Evolutionary conservation across 2,329 filamentous ascomycete genomes (phyloP).

Genomic region (Triangularia verruculosa): DNA sequence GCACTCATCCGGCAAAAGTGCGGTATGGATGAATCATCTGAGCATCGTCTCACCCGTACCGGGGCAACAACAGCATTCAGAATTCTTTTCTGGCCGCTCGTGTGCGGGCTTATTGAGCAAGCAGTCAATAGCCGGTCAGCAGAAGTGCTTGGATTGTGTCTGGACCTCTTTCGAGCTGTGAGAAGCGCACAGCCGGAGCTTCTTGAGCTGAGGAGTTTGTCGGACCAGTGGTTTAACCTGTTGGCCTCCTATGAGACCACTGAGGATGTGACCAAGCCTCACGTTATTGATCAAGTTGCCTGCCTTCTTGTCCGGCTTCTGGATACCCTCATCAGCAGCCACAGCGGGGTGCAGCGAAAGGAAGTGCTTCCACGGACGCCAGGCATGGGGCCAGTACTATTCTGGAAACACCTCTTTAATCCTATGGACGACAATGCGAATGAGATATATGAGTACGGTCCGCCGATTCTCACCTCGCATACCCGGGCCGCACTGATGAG

Average conservation of each 20-base stretch:
- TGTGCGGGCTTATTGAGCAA: conserved; percentile 37
- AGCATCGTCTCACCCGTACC: conserved; percentile 9
- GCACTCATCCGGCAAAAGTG: conserved; percentile 35
- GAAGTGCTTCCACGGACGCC: conserved; percentile 12
- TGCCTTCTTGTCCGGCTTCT: conserved; percentile 38
- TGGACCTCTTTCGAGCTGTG: conserved; percentile 41
- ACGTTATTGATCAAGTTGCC: conserved; percentile 36
- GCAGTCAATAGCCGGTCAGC: conserved; percentile 38
- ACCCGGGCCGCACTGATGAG: conserved; percentile 60
- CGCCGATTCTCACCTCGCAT: conserved; percentile 46
- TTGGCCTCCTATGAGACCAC: conserved; percentile 33
- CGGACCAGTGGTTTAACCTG: conserved; percentile 26
- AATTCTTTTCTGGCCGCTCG: conserved; percentile 47
- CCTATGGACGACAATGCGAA: conserved; percentile 32
- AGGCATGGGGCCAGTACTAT: conserved; percentile 46
- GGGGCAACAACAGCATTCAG: conserved; percentile 38
- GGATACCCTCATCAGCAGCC: conserved; percentile 29
- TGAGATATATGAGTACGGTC: conserved; percentile 15
- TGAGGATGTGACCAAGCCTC: conserved; percentile 41
- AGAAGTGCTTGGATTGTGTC: conserved; percentile 45
- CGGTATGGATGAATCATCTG: not conserved
- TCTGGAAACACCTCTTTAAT: conserved; percentile 66
- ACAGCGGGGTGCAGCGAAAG: conserved; percentile 17
- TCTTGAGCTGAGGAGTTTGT: conserved; percentile 32
- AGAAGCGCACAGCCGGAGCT: conserved; percentile 32